phyloP scores from a whole-genome alignment of 176 grass and related monocot genomes.

The Ensete ventricosum region DNA sequence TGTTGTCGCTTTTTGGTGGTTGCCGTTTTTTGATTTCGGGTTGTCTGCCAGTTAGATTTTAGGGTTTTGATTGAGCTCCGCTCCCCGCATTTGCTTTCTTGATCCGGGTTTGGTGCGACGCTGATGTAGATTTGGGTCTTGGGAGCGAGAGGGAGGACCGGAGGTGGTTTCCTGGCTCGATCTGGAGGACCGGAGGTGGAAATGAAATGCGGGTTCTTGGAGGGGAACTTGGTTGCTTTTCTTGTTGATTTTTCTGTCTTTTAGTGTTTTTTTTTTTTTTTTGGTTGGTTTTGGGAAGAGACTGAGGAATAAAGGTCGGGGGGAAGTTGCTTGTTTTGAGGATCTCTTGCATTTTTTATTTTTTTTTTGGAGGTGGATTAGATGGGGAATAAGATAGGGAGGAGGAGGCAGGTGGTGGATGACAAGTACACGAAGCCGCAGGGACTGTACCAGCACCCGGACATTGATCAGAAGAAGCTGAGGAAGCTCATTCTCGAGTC shows the following conservation, averaged over 20 bases:
- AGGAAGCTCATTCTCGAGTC: constrained; percentile 95
- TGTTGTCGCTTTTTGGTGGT: background rate
- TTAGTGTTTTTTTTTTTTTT: too few relatives aligned
- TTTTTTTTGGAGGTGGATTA: background rate
- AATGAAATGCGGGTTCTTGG: background rate
- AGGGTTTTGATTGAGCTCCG: constrained; percentile 14
- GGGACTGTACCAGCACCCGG: constrained; percentile 81
- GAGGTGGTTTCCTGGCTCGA: background rate
- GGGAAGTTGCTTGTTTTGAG: background rate
- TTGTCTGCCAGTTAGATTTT: constrained; percentile 12
- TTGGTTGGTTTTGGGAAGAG: background rate
- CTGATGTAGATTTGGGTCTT: constrained; percentile 15
- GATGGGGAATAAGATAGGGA: constrained; percentile 95
- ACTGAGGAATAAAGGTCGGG: background rate
- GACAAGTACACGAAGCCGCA: constrained; percentile 80
- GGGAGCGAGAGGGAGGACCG: background rate
- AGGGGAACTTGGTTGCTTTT: background rate
- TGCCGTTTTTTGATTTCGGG: background rate
- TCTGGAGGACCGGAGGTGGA: background rate
- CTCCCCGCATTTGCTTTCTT: background rate
- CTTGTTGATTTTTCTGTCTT: background rate
- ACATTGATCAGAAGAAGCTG: constrained; percentile 94
- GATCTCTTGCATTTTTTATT: background rate
- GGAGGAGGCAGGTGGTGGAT: constrained; percentile 68
- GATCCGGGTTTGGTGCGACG: background rate